Base-by-base conservation (phyloP, 2,329 filamentous ascomycete species). In the Colletotrichum filicis region DNA sequence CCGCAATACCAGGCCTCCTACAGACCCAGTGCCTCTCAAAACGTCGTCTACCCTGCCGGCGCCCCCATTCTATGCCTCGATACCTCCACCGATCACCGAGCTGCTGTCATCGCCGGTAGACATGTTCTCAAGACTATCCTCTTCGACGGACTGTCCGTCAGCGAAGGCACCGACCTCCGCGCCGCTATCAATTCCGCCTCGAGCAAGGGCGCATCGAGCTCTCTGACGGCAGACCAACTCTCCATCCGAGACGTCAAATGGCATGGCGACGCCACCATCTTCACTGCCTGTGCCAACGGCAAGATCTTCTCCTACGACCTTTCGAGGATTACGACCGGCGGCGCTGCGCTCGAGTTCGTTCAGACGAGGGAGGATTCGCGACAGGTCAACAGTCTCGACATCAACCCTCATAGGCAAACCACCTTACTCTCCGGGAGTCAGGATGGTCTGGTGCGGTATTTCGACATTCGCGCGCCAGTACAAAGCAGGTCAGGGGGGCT, bases 241-340 rank as follows among this genome's bases (percentile, higher is more conserved):
- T 91, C 90, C 46, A 91, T 92, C 74, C 88, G 88, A 76, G 89
- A 91, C 74, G 89, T 91, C 62, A 90, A 89, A 78, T 90, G 90
- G 86, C 85, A 88, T 35, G 84, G 83, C 69, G 85, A 87, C 74
- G 85, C 86, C 16, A 87, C 85, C 49, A 86, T 92, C 66, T 90
- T 91, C 75, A 92, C 91, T 0, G 91, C 91, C 3, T 91, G 90
- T 77, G 87, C 88, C 62, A 90, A 88, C 73, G 91, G 91, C 77
- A 90, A 90, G 79, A 91, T 92, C 76, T 92, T 92, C 74, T 85
- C 89, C 73, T 92, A 92, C 77, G 90, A 92, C 79, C 79, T 92
- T 22, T 84, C 84, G 53, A 86, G 87, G 24, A 77, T 89, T 11
- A 85, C 86, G 1, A 78, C 83, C 2, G 84, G 83, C 3, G 81